Conservation (phyloP, 2,329 filamentous ascomycete genomes). For the Botrytis sinoallii region DNA sequence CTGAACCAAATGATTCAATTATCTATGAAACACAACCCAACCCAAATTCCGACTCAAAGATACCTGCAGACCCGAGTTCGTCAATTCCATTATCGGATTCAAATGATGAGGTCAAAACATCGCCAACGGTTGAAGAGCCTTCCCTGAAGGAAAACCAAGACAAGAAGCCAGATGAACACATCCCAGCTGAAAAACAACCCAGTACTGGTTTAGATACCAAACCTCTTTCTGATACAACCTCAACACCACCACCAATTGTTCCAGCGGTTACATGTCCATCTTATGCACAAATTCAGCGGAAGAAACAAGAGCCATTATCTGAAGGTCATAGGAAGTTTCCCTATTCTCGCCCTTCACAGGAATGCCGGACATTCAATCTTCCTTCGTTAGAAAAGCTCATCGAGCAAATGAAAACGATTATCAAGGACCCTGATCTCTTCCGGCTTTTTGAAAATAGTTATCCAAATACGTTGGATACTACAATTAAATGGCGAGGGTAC, state of each 20-base stretch:
- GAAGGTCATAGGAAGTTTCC: slow-evolving; percentile 69
- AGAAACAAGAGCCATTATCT: slow-evolving; percentile 30
- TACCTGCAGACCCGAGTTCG: not conserved
- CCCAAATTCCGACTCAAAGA: not conserved
- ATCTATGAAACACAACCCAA: not conserved
- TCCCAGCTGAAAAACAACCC: not conserved
- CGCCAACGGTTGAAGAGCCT: not conserved
- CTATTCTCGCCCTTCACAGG: slow-evolving; percentile 70
- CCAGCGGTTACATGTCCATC: slow-evolving; percentile 5
- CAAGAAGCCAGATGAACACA: not conserved
- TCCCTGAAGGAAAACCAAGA: not conserved
- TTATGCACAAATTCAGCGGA: slow-evolving; percentile 28
- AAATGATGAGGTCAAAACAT: not conserved
- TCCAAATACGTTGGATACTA: slow-evolving; percentile 73
- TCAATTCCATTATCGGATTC: not conserved
- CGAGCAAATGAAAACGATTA: slow-evolving; percentile 61
- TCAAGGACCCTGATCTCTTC: slow-evolving; percentile 73
- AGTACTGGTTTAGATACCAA: not conserved
- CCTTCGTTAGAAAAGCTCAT: slow-evolving; percentile 75
- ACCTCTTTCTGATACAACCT: not conserved
- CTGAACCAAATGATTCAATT: not conserved
- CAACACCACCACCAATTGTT: not conserved
- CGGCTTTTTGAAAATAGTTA: slow-evolving; percentile 70
- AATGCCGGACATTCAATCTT: slow-evolving; percentile 79
- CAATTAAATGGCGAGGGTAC: slow-evolving; percentile 64